phyloP scores from a whole-genome alignment of 352 stramenopile genomes.

The Phytopythium mirpurense region DNA sequence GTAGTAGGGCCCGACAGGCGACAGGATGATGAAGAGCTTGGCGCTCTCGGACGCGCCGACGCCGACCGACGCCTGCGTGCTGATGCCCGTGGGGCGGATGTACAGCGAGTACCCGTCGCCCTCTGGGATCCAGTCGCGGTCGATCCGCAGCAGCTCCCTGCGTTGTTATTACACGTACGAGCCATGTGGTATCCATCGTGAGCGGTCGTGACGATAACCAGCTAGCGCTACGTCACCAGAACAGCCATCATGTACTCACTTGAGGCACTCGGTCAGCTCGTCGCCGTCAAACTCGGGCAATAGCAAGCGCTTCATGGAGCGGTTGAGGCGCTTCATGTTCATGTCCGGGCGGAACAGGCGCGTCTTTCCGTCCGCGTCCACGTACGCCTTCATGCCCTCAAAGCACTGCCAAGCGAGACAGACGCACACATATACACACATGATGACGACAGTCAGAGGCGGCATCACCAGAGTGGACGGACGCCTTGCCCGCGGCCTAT shows the following conservation, averaged over 20 bases:
- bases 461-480: too few species aligned
- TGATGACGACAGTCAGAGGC: too few species aligned
- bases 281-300: slow-evolving; percentile 89
- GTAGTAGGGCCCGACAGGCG: slow-evolving; percentile 97
- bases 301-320: slow-evolving; percentile 91
- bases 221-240: not conserved
- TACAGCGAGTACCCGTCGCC: slow-evolving; percentile 96
- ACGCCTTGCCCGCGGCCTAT: too few species aligned
- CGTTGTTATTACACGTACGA: not conserved
- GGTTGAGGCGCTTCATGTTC: slow-evolving; percentile 95
- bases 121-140: slow-evolving; percentile 92
- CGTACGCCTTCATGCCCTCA: slow-evolving; percentile 95
- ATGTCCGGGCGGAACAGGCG: slow-evolving; percentile 95
- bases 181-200: not conserved
- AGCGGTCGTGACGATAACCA: not conserved
- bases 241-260: slow-evolving; percentile 34
- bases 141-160: slow-evolving; percentile 60
- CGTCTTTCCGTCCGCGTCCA: slow-evolving; percentile 76
- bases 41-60: slow-evolving; percentile 84
- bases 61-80: slow-evolving; percentile 89
- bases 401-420: slow-evolving; percentile 71
- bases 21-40: slow-evolving; percentile 96
- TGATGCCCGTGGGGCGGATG: slow-evolving; percentile 93
- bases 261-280: slow-evolving; percentile 90
- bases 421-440: not conserved